These are phyloP conservation scores for Mycena capillaripes DNA, from an alignment of 768 basidiomycete genomes.

Conservation along the genomic window DNA sequence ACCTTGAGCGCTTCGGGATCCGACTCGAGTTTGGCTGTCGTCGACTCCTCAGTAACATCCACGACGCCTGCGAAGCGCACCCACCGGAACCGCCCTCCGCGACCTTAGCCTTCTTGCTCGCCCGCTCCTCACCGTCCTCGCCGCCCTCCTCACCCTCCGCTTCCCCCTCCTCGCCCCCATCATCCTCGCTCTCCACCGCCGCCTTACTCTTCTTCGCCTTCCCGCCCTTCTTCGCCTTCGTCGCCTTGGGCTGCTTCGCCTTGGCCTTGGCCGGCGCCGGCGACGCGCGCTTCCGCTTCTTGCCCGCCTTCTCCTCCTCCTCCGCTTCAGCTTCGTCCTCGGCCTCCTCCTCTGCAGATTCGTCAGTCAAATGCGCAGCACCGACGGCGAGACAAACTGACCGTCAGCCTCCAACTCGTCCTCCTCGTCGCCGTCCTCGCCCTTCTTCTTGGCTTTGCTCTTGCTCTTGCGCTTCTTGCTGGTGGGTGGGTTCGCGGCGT, in stretches of 20 bases:
- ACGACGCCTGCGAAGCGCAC: not conserved
- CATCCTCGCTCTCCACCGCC: slow-evolving; percentile 61
- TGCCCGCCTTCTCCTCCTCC: slow-evolving; percentile 60
- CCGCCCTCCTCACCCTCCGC: slow-evolving; percentile 66
- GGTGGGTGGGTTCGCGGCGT: slow-evolving; percentile 20
- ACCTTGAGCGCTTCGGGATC: slow-evolving; percentile 80
- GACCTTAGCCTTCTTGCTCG: slow-evolving; percentile 67
- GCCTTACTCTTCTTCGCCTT: slow-evolving; percentile 64
- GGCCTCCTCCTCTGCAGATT: slow-evolving; percentile 47
- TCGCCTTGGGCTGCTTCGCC: slow-evolving; percentile 49
- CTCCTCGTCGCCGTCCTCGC: slow-evolving; percentile 19
- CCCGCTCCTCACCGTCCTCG: slow-evolving; percentile 64
- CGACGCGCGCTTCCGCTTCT: slow-evolving; percentile 68
- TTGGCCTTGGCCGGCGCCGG: slow-evolving; percentile 49
- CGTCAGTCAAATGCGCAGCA: slow-evolving; percentile 25
- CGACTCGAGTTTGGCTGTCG: slow-evolving; percentile 64
- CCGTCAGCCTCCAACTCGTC: slow-evolving; percentile 31
- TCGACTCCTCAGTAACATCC: not conserved
- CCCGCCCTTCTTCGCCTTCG: slow-evolving; percentile 61
- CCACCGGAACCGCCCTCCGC: slow-evolving; percentile 70
- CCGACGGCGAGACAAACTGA: slow-evolving; percentile 34
- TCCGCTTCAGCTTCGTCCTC: slow-evolving; percentile 69
- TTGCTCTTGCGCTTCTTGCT: slow-evolving; percentile 37
- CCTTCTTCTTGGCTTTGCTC: slow-evolving; percentile 14
- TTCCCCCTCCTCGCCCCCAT: slow-evolving; percentile 78